Percentiles rank a stretch among this genome's conserved stretches.
These are phyloP conservation scores for Chlamydomonas eustigma DNA, from an alignment of 139 green algal genomes.

Conservation along the genomic window DNA sequence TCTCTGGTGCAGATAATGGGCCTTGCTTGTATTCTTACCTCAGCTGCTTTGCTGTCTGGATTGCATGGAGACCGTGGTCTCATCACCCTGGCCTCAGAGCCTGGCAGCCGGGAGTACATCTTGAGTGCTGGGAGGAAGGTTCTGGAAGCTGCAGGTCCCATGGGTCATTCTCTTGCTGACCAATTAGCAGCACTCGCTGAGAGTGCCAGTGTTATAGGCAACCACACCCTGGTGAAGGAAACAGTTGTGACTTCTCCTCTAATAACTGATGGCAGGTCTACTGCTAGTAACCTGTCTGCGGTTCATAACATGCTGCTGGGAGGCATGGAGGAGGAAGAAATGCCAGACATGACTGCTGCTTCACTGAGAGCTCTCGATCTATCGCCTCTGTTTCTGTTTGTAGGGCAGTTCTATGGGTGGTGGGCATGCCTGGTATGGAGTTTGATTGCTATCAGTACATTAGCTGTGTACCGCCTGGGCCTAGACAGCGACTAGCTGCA, in stretches of 20 bases:
- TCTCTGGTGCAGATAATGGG: neutral
- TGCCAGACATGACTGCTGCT: neutral
- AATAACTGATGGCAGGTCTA: too few species aligned
- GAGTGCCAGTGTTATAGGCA: neutral
- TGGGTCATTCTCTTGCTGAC: neutral
- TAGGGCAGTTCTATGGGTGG: neutral
- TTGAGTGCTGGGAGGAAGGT: neutral
- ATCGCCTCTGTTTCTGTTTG: neutral
- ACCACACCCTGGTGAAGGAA: neutral
- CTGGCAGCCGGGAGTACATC: neutral
- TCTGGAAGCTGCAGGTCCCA: neutral
- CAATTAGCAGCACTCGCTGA: neutral
- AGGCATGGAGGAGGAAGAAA: neutral
- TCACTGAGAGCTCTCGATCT: neutral
- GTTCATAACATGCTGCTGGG: neutral
- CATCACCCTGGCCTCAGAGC: neutral
- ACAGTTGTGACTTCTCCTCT: neutral
- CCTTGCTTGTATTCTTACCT: neutral
- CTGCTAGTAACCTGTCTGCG: too few species aligned
- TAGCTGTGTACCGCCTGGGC: neutral
- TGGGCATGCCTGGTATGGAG: neutral
- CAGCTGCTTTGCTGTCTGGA: neutral
- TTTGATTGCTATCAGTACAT: neutral
- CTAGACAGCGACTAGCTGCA: conserved; percentile 1
- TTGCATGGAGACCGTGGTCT: neutral